Base-by-base conservation (phyloP, 139 green algal genomes). In the Coccomyxa sp. region DNA sequence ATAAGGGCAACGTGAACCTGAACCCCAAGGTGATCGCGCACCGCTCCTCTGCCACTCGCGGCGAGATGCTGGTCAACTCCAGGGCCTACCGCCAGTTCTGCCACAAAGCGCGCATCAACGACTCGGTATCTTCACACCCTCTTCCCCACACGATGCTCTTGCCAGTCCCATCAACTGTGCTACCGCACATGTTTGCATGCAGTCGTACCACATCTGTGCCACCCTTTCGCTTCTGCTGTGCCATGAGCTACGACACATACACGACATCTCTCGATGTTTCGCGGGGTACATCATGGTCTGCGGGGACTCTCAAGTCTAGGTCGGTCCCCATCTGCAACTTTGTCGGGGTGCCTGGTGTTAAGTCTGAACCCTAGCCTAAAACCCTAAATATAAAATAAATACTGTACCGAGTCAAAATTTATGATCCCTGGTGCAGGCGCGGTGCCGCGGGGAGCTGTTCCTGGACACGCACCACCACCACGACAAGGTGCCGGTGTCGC, bases 61-160 rank as follows among this genome's bases (percentile, higher is more conserved):
- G 86, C n/a, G 82, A 91, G 81, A 87, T 92, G 86, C 81, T 92
- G 78, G 85, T 85, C 38, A 89, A 91, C 74, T 82, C 88, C 10
- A 13, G 13, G 21, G 76, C 79, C 1, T 89, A 80, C 59, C 57
- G 32, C 30, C 67, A 86, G 51, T 91, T 91, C 79, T 60, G 77
- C 13, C 67, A 68, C 75, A 86, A 88, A 58, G 67, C 77, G 12
- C 32, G 81, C 32, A 87, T 90, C 82, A 90, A 89, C 63, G 79
- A 86, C 45, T 57, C 83, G 28, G 85, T 87, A n/a, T 51, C 57
- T 17, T 4, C 71, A 27, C 9, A 45, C 28, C 21, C 27, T 27
- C 10, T 45, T n/a, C 45, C 32, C 14, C 32, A 80, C 32, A 80
- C 17, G 31, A 63, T 3, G 30, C 17, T 21, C 23, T 78, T 27